Evolutionary conservation across 2,329 filamentous ascomycete genomes (phyloP).

Genomic region (Zymoseptoria tritici): DNA sequence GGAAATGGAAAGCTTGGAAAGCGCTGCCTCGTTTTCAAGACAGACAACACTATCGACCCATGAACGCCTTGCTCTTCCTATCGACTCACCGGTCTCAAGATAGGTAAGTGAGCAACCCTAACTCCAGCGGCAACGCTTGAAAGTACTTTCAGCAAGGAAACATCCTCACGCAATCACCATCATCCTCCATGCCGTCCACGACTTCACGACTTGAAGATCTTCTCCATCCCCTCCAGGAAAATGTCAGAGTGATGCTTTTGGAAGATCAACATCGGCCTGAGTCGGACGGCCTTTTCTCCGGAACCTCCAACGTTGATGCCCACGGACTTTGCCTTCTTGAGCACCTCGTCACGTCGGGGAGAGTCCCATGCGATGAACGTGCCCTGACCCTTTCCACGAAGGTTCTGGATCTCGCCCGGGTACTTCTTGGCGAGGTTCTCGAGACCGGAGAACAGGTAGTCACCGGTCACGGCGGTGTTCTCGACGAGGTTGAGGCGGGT

Average conservation of each 20-base stretch:
- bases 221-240: conserved; percentile 49
- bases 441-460: conserved; percentile 68
- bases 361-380: conserved; percentile 92
- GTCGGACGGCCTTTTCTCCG: conserved; percentile 64
- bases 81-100: not conserved
- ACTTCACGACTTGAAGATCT: conserved; percentile 25
- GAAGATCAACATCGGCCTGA: conserved; percentile 88
- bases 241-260: conserved; percentile 87
- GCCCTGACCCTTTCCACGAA: conserved; percentile 79
- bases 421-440: conserved; percentile 61
- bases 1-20: not conserved
- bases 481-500: conserved; percentile 68
- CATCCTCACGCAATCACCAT: too few species aligned
- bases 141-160: not conserved
- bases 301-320: conserved; percentile 85
- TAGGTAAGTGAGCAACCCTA: not conserved
- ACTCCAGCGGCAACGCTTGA: not conserved
- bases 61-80: not conserved
- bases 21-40: not conserved
- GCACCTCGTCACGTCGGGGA: conserved; percentile 69
- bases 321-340: conserved; percentile 68
- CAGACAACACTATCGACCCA: not conserved
- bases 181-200: not conserved
- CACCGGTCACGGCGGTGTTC: conserved; percentile 68
- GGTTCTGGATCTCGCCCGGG: conserved; percentile 70